Evolutionary conservation across 2,329 filamentous ascomycete species (phyloP), one percentile per base, ranked within the genome.

Genomic region (Escovopsis sp.): DNA sequence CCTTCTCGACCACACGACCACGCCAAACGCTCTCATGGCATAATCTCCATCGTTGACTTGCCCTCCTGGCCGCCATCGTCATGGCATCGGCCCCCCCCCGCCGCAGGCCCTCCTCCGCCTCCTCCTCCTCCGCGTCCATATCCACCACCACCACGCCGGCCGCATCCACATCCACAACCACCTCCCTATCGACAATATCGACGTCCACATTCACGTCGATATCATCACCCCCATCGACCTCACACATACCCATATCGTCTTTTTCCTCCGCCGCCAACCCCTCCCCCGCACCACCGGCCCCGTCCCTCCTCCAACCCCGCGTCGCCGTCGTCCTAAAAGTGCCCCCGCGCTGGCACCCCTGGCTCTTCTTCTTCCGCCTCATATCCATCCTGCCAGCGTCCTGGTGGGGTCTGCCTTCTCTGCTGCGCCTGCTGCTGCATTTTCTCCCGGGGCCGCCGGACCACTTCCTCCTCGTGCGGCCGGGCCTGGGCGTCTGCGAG

Each of bases 321-420:
- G 74, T 88, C 37, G 82, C 82, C 42, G 79, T 86, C 46, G 70
- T 84, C 23, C 68, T 88, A 32, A 81, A 82, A 35, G 72, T 90
- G 13, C 75, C 79, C 36, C 66, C 66, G 42, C 66, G 66, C 41
- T 88, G 81, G 77, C 77, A 87, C 52, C 64, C 79, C 29, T 76
- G 78, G 39, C 67, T 88, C 36, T 73, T 85, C 43, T 62, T 78
- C 42, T 76, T 79, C 45, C 75, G 83, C n/a, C 71, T 79, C 17
- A 59, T 80, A 41, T 84, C 79, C 40, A 74, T 81, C 35, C 65
- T 69, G 16, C 81, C 83, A 13, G 76, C 78, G 35, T 63, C 75
- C 32, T 80, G 70, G 68, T 85, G 77, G 76, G 80, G 76, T 12
- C 50, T 82, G 40, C 72, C 76, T 36, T 79, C 75, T 46, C 69